Base-by-base conservation (phyloP, 2,329 filamentous ascomycete species). In the Colletotrichum acutatum region DNA sequence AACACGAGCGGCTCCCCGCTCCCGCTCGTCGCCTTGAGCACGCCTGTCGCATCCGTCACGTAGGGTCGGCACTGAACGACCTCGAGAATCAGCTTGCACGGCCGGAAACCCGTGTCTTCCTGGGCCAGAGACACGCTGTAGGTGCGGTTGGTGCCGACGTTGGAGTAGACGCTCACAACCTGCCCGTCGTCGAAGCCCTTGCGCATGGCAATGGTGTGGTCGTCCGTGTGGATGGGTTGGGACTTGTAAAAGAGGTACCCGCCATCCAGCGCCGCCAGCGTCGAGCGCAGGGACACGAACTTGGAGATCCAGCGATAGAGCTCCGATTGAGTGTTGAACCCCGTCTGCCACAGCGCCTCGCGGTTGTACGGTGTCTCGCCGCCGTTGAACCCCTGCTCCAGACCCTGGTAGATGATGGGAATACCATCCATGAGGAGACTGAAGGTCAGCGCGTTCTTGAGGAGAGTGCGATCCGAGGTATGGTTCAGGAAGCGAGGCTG, bases 351-450 rank as follows among this genome's bases (percentile, higher is more conserved):
- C 54, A 89, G 82, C 8, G 89, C 88, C 77, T 91, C 89, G n/a
- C 89, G 87, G 76, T 88, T 87, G 63, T 84, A 85, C 0, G 85
- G 81, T 9, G 88, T 88, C 58, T 81, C 81, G 49, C 79, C 83
- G n/a, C 83, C 84, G 2, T 83, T 78, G 78, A 86, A 90, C 72
- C 87, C 89, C 77, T 93, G 91, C 80, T 93, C 91, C 74, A 91
- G 89, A 32, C 91, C 91, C 75, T 91, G 87, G 80, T 92, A 93
- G 42, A 92, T 84, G 68, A 92, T 89, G 1, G 90, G 90, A 52
- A 92, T 89, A 24, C 91, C 91, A 67, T 91, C 85, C 2, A 83
- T 83, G 22, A 93, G 85, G 34, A 93, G 86, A n/a, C 87, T 88
- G 76, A 89, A 92, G 0, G 89, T 85, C 53, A 92, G 83, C 5